Base-by-base conservation (phyloP, 2,329 filamentous ascomycete genomes). In the Karstenula rhodostoma region DNA sequence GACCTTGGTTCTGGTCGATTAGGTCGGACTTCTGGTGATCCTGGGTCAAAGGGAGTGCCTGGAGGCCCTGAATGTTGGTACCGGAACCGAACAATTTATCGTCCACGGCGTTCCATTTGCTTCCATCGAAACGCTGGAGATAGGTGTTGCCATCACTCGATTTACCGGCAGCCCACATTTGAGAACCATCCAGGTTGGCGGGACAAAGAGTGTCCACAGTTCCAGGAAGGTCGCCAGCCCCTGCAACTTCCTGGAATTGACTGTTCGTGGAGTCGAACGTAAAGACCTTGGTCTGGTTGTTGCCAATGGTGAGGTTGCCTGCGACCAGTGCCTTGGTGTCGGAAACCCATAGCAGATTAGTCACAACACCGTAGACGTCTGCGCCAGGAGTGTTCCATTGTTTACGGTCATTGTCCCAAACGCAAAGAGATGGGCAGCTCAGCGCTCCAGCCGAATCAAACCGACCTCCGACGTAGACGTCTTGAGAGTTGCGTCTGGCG, bases 371-470 rank as follows among this genome's bases (percentile, higher is more conserved):
- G 50, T 81, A 82, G 17, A 98, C 78, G 58, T 86, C 89, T 47
- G 85, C 86, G 9, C 93, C 93, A 15, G 93, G 91, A 40, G 90
- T 87, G 70, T 85, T 90, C 94, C 94, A 99, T 70, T 94, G 90
- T 15, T 84, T 85, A 4, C 84, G 84, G 8, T 86, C 81, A 2
- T 89, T 87, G 73, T 90, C 89, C 79, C 91, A 96, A 60, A 90
- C 82, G 78, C 95, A 99, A 25, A 99, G 86, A 49, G 87, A 89
- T 3, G 90, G 88, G 74, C 95, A 99, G 44, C 87, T 89, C 32
- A 98, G 85, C 4, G 90, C 89, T 29, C 95, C 95, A 19, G 93
- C 95, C 33, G 86, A 87, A n/a, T 87, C 83, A 73, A 98, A 99
- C 10, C 86, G 87, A 33, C 95, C 95, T 40, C 90, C 94, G 33